Percentiles rank a stretch among this genome's conserved stretches.
These are phyloP conservation scores for Aspergillus awamori DNA, from an alignment of 2,329 filamentous ascomycete species.

Conservation along the genomic window DNA sequence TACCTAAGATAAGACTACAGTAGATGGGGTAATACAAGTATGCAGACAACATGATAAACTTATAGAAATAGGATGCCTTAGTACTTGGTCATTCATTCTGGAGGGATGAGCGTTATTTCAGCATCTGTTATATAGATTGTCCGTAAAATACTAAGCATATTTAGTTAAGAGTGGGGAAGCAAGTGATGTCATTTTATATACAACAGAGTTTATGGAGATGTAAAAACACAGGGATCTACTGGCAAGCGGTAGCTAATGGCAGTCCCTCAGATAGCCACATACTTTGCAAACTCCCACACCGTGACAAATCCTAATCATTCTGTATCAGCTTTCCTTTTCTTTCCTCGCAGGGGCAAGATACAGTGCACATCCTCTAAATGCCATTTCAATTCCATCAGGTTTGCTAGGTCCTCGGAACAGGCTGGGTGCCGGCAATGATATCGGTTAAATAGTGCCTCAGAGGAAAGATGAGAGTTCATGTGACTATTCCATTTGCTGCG, in stretches of 20 bases:
- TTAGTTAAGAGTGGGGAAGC: too few species aligned
- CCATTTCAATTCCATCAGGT: not conserved
- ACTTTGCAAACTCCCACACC: too few species aligned
- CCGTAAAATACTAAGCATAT: rapidly evolving
- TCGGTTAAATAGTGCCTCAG: not conserved
- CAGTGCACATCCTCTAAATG: conserved; percentile 10
- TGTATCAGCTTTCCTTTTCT: conserved; percentile 1
- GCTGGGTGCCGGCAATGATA: conserved; percentile 12
- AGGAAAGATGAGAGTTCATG: conserved; percentile 6
- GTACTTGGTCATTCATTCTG: too few species aligned
- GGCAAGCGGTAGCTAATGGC: not conserved
- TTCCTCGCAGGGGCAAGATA: not conserved
- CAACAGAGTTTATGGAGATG: too few species aligned
- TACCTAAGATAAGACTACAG: not conserved
- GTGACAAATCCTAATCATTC: not conserved
- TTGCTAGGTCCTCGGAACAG: not conserved
- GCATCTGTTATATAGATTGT: too few species aligned
- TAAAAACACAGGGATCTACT: too few species aligned
- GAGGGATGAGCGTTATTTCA: too few species aligned
- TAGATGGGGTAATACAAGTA: not conserved
- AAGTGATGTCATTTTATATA: too few species aligned
- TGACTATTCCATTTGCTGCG: conserved; percentile 4
- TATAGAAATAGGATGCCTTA: too few species aligned
- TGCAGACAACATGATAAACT: not conserved
- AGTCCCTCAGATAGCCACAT: too few species aligned